A percentile compares a stretch with the other conserved stretches of the same genome.
Evolutionary conservation across 1,284 basidiomycete genomes (phyloP).

Genomic region (Erythrobasidium hasegawianum): DNA sequence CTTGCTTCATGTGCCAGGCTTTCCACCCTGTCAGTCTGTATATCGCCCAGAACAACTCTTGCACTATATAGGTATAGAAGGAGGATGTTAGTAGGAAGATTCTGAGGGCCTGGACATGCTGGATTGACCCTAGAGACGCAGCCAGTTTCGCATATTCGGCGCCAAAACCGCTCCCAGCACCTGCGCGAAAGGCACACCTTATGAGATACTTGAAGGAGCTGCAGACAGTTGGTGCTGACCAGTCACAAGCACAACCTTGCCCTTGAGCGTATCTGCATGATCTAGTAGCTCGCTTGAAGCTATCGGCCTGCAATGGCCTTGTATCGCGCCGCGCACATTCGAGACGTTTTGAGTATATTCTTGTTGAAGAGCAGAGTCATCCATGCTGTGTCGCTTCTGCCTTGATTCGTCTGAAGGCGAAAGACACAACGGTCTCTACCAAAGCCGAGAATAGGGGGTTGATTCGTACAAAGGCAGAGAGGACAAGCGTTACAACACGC

Average conservation of each 20-base stretch:
- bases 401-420: too few species aligned
- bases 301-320: conserved; percentile 7
- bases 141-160: conserved; percentile 55
- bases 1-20: not conserved
- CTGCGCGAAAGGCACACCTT: conserved; percentile 43
- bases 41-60: conserved; percentile 21
- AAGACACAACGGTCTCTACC: too few species aligned
- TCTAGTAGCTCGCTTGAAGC: conserved; percentile 50
- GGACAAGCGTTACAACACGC: too few species aligned
- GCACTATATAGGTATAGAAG: conserved; percentile 10
- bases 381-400: too few species aligned
- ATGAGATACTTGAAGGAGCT: not conserved
- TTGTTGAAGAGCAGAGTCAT: too few species aligned
- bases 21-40: not conserved
- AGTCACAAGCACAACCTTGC: conserved; percentile 59
- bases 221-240: conserved; percentile 47
- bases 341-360: not conserved
- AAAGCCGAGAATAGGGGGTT: too few species aligned
- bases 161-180: conserved; percentile 60
- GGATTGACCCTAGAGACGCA: conserved; percentile 54
- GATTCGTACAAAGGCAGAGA: too few species aligned
- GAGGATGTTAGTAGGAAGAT: not conserved
- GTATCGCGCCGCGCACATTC: conserved; percentile 1
- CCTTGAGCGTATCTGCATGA: conserved; percentile 53
- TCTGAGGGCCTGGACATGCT: not conserved